Evolutionary conservation across 1,284 basidiomycete genomes (phyloP).

Genomic region (Volvariella volvacea): DNA sequence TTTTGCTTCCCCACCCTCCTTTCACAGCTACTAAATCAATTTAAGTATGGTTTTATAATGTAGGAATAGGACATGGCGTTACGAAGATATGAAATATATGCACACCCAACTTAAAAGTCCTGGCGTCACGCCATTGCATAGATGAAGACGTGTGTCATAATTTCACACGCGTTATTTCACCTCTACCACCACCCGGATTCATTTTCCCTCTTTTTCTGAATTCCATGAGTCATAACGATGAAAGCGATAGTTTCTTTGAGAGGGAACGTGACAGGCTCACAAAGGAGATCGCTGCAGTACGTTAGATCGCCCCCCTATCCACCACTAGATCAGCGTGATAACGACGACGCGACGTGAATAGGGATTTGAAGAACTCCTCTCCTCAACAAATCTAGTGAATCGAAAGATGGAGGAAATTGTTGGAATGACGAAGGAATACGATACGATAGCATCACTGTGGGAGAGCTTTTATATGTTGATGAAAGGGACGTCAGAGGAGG

Average conservation of each 20-base stretch:
- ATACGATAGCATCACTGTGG: slow-evolving; percentile 86
- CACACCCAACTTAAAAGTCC: no score
- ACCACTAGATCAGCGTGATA: neutral
- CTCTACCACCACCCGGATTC: neutral
- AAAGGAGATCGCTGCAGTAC: slow-evolving; percentile 65
- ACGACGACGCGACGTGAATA: slow-evolving; percentile 22
- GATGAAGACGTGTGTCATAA: no score
- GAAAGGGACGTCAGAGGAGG: slow-evolving; percentile 33
- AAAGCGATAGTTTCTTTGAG: slow-evolving; percentile 65
- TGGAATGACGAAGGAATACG: slow-evolving; percentile 90
- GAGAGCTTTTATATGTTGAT: slow-evolving; percentile 76
- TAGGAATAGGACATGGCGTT: no score
- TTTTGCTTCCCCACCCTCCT: neutral
- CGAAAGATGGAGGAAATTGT: slow-evolving; percentile 89
- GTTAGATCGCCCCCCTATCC: slow-evolving; percentile 15
- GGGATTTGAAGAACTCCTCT: slow-evolving; percentile 88
- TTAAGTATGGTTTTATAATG: no score
- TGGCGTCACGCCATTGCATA: no score
- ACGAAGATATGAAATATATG: no score
- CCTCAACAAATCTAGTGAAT: slow-evolving; percentile 85
- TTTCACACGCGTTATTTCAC: neutral
- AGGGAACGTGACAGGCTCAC: slow-evolving; percentile 69
- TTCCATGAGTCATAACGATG: slow-evolving; percentile 24
- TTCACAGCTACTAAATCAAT: no score
- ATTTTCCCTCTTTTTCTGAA: neutral